Base-by-base conservation (phyloP, 768 basidiomycete species). In the Mycena galericulata region DNA sequence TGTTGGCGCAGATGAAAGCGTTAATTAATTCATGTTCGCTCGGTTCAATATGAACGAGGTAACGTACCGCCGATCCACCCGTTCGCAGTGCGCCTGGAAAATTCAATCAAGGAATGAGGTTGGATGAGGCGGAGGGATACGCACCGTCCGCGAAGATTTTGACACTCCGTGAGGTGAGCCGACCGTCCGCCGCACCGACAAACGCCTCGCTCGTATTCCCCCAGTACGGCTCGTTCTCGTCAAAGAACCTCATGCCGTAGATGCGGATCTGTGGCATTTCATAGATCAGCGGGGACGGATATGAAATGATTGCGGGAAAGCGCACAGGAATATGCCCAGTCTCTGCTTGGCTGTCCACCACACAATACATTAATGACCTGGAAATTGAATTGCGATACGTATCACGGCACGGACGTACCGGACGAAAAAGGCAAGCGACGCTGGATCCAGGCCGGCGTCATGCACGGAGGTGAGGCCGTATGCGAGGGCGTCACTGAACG, bases 391-490 rank as follows among this genome's bases (percentile, higher is more conserved):
- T 46, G 24, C 8, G 22, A 4, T 7, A 46, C n/a, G n/a, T 26
- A 7, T 17, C 14, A 20, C 4, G 22, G 18, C 12, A 24, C 22
- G 22, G 30, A n/a, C 87, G 34, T 72, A 92, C 93, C 82, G 84
- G 68, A 84, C 83, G 79, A 89, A 93, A 71, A 95, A 92, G 1
- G 82, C 79, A 17, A 96, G 86, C 27, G 83, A 81, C 0, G 81
- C 77, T 1, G 84, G 85, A 29, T 75, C 75, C 0, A 87, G 84
- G 43, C 77, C 85, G 0, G 97, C 97, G 74, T 99, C 96, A 66
- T 98, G 96, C 20, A 99, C 90, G 10, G 88, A 90, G 0, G 95
- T 97, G 62, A 99, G 78, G 1, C 97, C 97, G 61, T 89, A 87
- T 3, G 86, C 82, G 18, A 96, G 80, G 0, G 92, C 95, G 71